Conservation (phyloP, 768 basidiomycete species). For the Lactifluus piperatus region DNA sequence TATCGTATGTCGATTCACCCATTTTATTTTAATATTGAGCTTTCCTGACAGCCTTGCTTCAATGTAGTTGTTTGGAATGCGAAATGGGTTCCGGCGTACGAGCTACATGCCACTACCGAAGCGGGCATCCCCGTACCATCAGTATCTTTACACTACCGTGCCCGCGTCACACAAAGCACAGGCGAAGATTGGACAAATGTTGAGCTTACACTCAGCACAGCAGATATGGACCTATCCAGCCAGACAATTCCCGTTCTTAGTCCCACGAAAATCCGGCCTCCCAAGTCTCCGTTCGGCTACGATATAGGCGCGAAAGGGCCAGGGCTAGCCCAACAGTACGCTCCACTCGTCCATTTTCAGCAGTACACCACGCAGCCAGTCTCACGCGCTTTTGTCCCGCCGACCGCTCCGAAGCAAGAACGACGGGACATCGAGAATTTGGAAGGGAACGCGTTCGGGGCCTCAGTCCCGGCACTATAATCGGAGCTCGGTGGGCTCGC, state of each 20-base stretch:
- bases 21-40: not conserved
- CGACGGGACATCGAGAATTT: too few relatives aligned
- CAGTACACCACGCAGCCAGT: too few relatives aligned
- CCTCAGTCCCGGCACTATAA: too few relatives aligned
- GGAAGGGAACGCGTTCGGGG: too few relatives aligned
- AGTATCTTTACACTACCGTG: slow-evolving; percentile 47
- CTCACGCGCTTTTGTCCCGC: too few relatives aligned
- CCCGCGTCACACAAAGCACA: slow-evolving; percentile 43
- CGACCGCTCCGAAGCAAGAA: too few relatives aligned
- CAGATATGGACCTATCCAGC: slow-evolving; percentile 31
- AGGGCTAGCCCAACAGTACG: not conserved
- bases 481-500: too few relatives aligned
- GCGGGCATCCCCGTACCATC: slow-evolving; percentile 36
- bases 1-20: slow-evolving; percentile 36
- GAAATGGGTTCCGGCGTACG: slow-evolving; percentile 47
- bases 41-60: not conserved
- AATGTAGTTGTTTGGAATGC: slow-evolving; percentile 44
- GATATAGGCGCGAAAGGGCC: not conserved
- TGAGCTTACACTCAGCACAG: slow-evolving; percentile 44
- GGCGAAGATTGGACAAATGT: slow-evolving; percentile 54
- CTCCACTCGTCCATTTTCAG: too few relatives aligned
- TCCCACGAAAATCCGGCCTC: slow-evolving; percentile 9
- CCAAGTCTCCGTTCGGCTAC: not conserved
- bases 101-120: slow-evolving; percentile 42
- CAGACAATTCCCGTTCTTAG: slow-evolving; percentile 27